Evolutionary conservation across 805 yeast species (phyloP), one percentile per base, ranked within the genome.

Genomic region (Starmerella khaoyaiensis): DNA sequence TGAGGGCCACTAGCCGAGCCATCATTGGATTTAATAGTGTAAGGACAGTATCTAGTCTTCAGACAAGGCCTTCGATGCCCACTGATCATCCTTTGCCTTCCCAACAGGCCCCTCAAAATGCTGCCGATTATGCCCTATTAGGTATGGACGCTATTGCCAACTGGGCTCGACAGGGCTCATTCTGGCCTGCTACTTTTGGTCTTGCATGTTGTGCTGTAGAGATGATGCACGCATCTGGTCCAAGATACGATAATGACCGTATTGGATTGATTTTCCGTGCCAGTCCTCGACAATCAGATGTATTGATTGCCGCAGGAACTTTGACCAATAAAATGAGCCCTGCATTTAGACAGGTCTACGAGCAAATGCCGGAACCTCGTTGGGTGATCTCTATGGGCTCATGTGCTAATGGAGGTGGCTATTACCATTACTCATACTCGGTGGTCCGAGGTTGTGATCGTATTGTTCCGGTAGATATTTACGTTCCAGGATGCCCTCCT

Each of bases 301-400:
- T 81, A 48, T 79, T 81, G 79, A 81, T 81, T 62, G 90, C 82
- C 40, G 93, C 94, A 2, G 94, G 94, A 28, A 81, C 94, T 2
- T 72, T 81, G 48, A 81, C 94, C 46, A 81, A 81, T 60, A 81
- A 81, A 64, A 81, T 81, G 94, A 93, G 93, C 2, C 94, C 94
- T 28, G 90, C 90, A 19, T 67, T 81, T 59, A 76, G 94, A 65
- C 90, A 80, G 64, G 93, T 81, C 23, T 81, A 82, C 60, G 94
- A 81, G 60, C 94, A 81, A 63, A 82, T 82, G 93, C 83, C 94
- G 24, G 90, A 79, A 51, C 94, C 94, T 32, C 74, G 86, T 63
- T 81, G 93, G 93, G 94, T 82, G 36, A 81, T 81, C 51, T 79
- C 90, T 40, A 81, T 81, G 94, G 94, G 94, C 33, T 77, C 87